Evolutionary conservation across 805 yeast species (phyloP), one percentile per base, ranked within the genome.

Genomic region (Suhomyces sp.): DNA sequence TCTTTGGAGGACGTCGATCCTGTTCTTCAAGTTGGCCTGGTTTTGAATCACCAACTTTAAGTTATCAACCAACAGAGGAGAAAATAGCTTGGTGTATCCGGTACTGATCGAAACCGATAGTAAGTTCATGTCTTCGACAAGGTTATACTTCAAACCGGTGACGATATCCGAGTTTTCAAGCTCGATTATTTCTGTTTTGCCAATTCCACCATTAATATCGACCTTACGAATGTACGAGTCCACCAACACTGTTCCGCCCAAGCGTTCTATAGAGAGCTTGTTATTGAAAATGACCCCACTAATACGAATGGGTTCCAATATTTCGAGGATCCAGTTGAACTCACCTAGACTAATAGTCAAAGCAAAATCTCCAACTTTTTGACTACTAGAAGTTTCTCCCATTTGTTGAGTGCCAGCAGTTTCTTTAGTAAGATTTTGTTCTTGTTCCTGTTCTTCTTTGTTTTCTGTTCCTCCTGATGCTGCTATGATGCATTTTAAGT

Each of bases 41-140:
- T 56, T 33, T 15, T 46, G 36, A 19, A 60, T 49, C 6, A 57
- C 23, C 6, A 57, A 52, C 15, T 64, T 63, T 10, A 64, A 15
- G 0, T 70, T 54, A 15, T 51, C 52, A 4, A 63, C 35, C 2
- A 68, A 42, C 59, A 58, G 66, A 4, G 73, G 72, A 4, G 60
- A 46, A 26, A 60, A 61, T 8, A 69, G 48, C 48, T 72, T 71
- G 19, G 73, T 58, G 51, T 64, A 71, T 2, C 74, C 75, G n/a
- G 69, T 49, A 10, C 59, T 58, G 6, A 61, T 48, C 4, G 59
- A 57, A 0, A 61, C 49, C 2, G 54, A 45, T 2, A 67, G 48
- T 23, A 65, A 46, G 48, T 51, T 47, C 10, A 54, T 22, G 2
- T 59, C 61, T 0, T 51, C 55, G 1, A 47, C 15, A 1, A 54